phyloP scores from a whole-genome alignment of 441 rosid species.

The Adansonia madagascariensis region DNA sequence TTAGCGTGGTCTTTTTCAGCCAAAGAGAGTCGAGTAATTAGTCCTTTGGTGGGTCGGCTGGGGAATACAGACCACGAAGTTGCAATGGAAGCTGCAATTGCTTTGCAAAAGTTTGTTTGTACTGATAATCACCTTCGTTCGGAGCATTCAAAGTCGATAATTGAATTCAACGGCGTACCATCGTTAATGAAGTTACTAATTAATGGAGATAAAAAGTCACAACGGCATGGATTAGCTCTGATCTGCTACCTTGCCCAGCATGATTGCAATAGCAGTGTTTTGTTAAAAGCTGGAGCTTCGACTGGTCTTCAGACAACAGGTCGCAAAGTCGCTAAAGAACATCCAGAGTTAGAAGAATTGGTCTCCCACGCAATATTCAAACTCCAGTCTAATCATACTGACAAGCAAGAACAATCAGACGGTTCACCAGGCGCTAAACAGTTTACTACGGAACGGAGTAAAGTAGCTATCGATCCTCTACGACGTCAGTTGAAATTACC shows the following conservation, averaged over 20 bases:
- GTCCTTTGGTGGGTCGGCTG: constrained; percentile 47
- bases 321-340: not conserved
- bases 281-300: not conserved
- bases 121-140: not conserved
- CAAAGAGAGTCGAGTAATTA: constrained; percentile 48
- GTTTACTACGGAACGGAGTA: not conserved
- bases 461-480: not conserved
- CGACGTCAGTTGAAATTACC: not conserved
- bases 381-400: not conserved
- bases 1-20: constrained; percentile 55
- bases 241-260: not conserved
- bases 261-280: not conserved
- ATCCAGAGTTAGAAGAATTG: not conserved
- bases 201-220: not conserved
- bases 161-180: constrained; percentile 20
- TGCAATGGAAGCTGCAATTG: not conserved
- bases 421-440: not conserved
- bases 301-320: not conserved
- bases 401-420: not conserved
- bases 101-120: not conserved
- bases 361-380: not conserved
- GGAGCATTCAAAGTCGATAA: not conserved
- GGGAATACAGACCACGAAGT: not conserved
- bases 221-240: not conserved
- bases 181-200: not conserved